These are phyloP conservation scores for Stagonosporopsis cucurbitacearum DNA, from an alignment of 2,329 filamentous ascomycete genomes.

Conservation along the genomic window DNA sequence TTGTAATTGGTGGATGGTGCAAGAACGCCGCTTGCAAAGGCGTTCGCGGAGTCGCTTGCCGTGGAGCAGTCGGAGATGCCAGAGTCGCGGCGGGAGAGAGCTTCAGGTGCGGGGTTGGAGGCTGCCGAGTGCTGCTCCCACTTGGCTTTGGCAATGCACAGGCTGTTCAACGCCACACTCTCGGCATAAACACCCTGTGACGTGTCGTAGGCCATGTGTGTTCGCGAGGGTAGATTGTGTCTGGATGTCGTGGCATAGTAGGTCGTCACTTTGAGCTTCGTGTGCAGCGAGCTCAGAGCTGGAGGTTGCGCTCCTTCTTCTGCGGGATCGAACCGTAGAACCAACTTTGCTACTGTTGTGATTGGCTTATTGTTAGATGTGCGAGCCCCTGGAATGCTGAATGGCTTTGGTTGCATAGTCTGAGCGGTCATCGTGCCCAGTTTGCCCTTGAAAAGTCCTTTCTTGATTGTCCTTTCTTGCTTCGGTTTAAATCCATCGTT, in stretches of 20 bases:
- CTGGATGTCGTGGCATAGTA: slow-evolving; percentile 63
- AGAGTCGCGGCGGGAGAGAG: slow-evolving; percentile 50
- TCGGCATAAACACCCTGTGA: slow-evolving; percentile 62
- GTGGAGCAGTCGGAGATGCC: slow-evolving; percentile 47
- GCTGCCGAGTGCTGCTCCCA: slow-evolving; percentile 59
- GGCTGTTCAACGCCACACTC: slow-evolving; percentile 59
- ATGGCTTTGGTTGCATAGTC: slow-evolving; percentile 63
- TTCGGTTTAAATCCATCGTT: slow-evolving; percentile 60
- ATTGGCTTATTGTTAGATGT: slow-evolving; percentile 50
- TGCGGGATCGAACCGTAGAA: slow-evolving; percentile 66
- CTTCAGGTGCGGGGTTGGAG: slow-evolving; percentile 38
- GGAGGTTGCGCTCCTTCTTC: slow-evolving; percentile 60
- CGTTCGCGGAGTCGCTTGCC: slow-evolving; percentile 18
- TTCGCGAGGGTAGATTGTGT: slow-evolving; percentile 56
- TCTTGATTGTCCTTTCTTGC: slow-evolving; percentile 66
- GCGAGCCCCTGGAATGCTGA: slow-evolving; percentile 57
- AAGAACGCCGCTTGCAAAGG: slow-evolving; percentile 41
- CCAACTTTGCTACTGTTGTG: slow-evolving; percentile 62
- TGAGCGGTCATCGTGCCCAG: slow-evolving; percentile 64
- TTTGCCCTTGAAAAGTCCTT: slow-evolving; percentile 65
- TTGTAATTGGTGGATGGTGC: slow-evolving; percentile 52
- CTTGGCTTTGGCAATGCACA: slow-evolving; percentile 63
- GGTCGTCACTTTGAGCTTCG: slow-evolving; percentile 64
- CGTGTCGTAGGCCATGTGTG: slow-evolving; percentile 52
- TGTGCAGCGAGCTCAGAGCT: slow-evolving; percentile 58